These are phyloP conservation scores for Verticillium dahliae DNA, from an alignment of 2,329 filamentous ascomycete species.

Conservation along the genomic window DNA sequence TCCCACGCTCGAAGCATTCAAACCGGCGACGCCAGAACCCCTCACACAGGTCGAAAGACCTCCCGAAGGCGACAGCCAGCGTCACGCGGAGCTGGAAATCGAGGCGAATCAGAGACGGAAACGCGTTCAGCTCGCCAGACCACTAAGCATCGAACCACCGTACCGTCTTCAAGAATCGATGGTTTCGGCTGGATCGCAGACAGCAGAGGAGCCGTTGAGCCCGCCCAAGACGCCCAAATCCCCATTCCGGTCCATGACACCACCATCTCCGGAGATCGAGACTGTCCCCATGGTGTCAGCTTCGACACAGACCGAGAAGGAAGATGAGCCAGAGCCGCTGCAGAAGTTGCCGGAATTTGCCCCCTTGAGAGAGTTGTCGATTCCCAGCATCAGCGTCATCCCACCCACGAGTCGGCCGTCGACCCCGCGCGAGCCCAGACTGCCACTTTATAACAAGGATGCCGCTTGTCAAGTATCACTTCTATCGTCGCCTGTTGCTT, in stretches of 20 bases:
- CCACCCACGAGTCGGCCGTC: slow-evolving; percentile 80
- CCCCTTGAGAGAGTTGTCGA: slow-evolving; percentile 39
- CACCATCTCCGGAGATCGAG: slow-evolving; percentile 29
- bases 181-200: slow-evolving; percentile 61
- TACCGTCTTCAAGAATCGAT: slow-evolving; percentile 36
- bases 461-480: slow-evolving; percentile 72
- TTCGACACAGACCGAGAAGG: slow-evolving; percentile 55
- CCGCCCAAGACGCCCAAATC: slow-evolving; percentile 59
- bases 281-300: slow-evolving; percentile 39
- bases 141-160: slow-evolving; percentile 36
- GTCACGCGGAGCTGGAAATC: slow-evolving; percentile 49
- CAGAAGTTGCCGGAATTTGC: slow-evolving; percentile 16
- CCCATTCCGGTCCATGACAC: slow-evolving; percentile 31
- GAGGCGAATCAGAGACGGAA: slow-evolving; percentile 71
- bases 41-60: slow-evolving; percentile 25
- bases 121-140: slow-evolving; percentile 50
- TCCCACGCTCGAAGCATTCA: slow-evolving; percentile 41
- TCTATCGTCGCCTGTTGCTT: slow-evolving; percentile 36
- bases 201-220: slow-evolving; percentile 54
- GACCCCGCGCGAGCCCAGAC: slow-evolving; percentile 65
- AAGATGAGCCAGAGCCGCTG: slow-evolving; percentile 12
- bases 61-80: slow-evolving; percentile 35
- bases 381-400: slow-evolving; percentile 87
- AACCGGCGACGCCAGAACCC: slow-evolving; percentile 37
- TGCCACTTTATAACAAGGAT: slow-evolving; percentile 79